Evolutionary conservation across 352 stramenopile species (phyloP), one percentile per base, ranked within the genome.

Genomic region (Phytophthora macrochlamydospora): DNA sequence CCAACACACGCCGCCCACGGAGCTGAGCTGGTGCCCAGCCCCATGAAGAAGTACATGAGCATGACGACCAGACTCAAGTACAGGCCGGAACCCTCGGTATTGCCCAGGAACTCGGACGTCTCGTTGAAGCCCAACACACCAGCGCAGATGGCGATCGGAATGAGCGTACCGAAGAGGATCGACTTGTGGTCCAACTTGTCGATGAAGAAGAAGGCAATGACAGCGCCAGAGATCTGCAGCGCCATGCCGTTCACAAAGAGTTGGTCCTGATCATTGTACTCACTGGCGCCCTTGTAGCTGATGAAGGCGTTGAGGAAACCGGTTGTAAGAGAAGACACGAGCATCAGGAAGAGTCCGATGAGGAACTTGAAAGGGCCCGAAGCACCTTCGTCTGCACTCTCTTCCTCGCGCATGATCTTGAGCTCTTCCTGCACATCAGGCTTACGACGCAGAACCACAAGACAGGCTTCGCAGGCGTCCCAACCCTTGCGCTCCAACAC

Each of bases 171-270:
- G 28, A 90, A 82, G 7, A 93, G 60, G 31, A 93, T 76, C 5
- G 74, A 85, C 65, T 87, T 86, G 76, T 92, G 83, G 59, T 91
- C 83, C 28, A 90, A 56, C 58, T 87, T 86, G 70, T 93, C 85
- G 35, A 93, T 91, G 69, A 91, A 85, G 69, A 93, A 93, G 64
- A 93, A 88, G 55, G 81, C 78, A 13, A 93, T 67, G 3, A 84
- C 55, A 4, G 82, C 75, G 49, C 85, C 85, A 2, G 69, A 62
- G n/a, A 87, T 53, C 59, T 93, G 77, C 33, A 93, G 59, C 18
- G 74, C 59, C 56, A 90, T 74, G 9, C 60, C 75, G 65, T 85
- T 89, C 38, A 89, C 78, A 37, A 87, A 89, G 42, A 87, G 72
- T 18, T 77, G 52, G 30, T 77, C 65, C 53, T 81, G 65, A 29